phyloP scores from a whole-genome alignment of 257 asterid species.

The Solanum piurae region DNA sequence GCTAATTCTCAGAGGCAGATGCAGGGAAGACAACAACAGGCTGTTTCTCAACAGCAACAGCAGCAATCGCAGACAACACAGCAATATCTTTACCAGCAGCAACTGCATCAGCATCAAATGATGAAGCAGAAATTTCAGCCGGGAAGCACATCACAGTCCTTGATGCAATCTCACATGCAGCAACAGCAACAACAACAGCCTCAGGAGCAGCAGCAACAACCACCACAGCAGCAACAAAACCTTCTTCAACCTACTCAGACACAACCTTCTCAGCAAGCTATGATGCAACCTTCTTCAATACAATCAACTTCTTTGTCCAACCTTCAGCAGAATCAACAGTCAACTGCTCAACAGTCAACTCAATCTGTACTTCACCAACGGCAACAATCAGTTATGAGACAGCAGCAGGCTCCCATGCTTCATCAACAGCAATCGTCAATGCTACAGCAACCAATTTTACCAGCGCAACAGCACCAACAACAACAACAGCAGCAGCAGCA shows the following conservation, averaged over 20 bases:
- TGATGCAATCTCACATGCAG: constrained; percentile 63
- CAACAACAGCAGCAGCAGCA: constrained; percentile 42
- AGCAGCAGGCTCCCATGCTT: constrained; percentile 51
- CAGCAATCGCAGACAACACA: constrained; percentile 69
- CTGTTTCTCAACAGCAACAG: constrained; percentile 55
- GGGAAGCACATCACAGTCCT: constrained; percentile 54
- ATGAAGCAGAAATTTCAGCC: constrained; percentile 69
- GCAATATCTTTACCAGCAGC: constrained; percentile 70
- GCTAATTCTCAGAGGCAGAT: constrained; percentile 75
- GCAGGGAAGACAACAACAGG: constrained; percentile 70
- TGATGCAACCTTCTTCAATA: constrained; percentile 67
- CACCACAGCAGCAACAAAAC: constrained; percentile 46
- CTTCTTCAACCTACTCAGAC: constrained; percentile 59
- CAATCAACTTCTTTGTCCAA: constrained; percentile 56
- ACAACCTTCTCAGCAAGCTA: constrained; percentile 81
- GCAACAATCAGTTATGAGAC: constrained; percentile 74
- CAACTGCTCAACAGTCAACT: constrained; percentile 48
- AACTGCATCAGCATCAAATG: constrained; percentile 58
- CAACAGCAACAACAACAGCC: constrained; percentile 42
- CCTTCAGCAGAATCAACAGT: constrained; percentile 72
- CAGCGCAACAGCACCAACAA: constrained; percentile 53
- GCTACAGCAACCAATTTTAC: constrained; percentile 49
- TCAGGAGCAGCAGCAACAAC: constrained; percentile 41
- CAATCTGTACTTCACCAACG: constrained; percentile 83
- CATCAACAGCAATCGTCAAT: constrained; percentile 33